Percentiles rank a stretch among this genome's conserved stretches.
phyloP scores from a whole-genome alignment of 2,329 filamentous ascomycete genomes.

The Diaporthe nobilis region DNA sequence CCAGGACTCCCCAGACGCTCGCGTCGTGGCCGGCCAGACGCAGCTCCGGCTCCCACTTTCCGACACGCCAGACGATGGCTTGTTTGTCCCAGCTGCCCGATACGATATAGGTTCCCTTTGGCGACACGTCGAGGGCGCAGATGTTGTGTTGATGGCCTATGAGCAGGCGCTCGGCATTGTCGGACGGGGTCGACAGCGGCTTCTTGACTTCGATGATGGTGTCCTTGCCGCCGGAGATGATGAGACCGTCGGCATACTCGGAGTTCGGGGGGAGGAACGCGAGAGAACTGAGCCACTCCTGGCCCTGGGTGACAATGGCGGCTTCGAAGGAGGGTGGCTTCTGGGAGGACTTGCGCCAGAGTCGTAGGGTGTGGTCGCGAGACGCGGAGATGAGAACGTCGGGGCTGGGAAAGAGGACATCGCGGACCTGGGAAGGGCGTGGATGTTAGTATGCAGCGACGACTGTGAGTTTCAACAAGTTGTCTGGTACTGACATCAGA shows the following conservation, averaged over 20 bases:
- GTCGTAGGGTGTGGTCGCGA: constrained; percentile 88
- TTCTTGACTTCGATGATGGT: constrained; percentile 92
- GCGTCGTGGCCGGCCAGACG: constrained; percentile 83
- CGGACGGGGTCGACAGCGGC: constrained; percentile 74
- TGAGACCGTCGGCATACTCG: constrained; percentile 81
- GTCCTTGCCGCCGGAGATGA: constrained; percentile 91
- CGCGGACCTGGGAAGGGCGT: constrained; percentile 78
- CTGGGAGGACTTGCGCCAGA: constrained; percentile 78
- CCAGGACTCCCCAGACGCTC: constrained; percentile 92
- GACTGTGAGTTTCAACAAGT: not conserved
- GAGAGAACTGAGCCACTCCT: constrained; percentile 89
- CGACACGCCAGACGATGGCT: constrained; percentile 88
- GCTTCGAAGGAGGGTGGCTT: constrained; percentile 80
- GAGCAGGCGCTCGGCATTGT: constrained; percentile 88
- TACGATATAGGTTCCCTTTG: constrained; percentile 80
- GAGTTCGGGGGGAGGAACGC: constrained; percentile 80
- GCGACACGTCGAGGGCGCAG: constrained; percentile 85
- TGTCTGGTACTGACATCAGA: constrained; percentile 82
- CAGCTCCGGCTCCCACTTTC: constrained; percentile 84
- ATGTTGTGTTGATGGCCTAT: constrained; percentile 91
- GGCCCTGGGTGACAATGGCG: constrained; percentile 83
- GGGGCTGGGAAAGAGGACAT: constrained; percentile 82
- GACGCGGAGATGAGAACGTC: constrained; percentile 87
- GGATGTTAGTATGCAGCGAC: constrained; percentile 22
- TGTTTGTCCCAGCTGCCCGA: constrained; percentile 96